Evolutionary conservation across 257 asterid genomes (phyloP).

Genomic region (Ligustrum vulgare): DNA sequence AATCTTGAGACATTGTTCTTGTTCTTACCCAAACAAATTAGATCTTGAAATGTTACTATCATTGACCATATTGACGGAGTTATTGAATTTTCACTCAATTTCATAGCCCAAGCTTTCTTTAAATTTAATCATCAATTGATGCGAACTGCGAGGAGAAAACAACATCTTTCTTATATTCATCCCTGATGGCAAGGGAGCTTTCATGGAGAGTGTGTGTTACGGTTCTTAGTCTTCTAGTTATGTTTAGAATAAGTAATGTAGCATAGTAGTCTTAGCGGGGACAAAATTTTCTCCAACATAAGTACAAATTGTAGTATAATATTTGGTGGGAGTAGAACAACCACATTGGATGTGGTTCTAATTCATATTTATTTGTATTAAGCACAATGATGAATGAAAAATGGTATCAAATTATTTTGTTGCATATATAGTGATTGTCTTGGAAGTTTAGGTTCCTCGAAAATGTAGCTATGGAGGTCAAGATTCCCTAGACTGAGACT

Average conservation of each 20-base stretch:
- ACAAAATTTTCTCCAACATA: not conserved
- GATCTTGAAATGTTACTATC: conserved; percentile 87
- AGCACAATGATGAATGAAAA: not conserved
- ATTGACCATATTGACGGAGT: conserved; percentile 92
- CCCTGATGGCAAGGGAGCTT: not conserved
- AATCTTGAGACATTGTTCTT: conserved; percentile 81
- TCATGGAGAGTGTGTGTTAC: not conserved
- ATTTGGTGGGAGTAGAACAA: not conserved
- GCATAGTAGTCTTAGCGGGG: not conserved
- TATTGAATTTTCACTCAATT: conserved; percentile 77
- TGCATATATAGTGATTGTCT: not conserved
- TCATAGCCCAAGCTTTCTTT: not conserved
- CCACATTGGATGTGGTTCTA: not conserved
- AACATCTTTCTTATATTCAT: not conserved
- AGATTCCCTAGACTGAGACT: too few species aligned
- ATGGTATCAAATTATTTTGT: too few species aligned
- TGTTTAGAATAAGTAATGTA: not conserved
- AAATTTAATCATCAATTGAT: not conserved
- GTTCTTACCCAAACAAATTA: conserved; percentile 90
- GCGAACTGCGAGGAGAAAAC: not conserved
- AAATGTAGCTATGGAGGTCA: too few species aligned
- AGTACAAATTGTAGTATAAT: not conserved
- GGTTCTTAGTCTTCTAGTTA: not conserved
- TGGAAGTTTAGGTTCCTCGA: not conserved
- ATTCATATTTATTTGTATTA: not conserved